phyloP scores from a whole-genome alignment of 495 filamentous ascomycete species.

The Platismatia glauca region DNA sequence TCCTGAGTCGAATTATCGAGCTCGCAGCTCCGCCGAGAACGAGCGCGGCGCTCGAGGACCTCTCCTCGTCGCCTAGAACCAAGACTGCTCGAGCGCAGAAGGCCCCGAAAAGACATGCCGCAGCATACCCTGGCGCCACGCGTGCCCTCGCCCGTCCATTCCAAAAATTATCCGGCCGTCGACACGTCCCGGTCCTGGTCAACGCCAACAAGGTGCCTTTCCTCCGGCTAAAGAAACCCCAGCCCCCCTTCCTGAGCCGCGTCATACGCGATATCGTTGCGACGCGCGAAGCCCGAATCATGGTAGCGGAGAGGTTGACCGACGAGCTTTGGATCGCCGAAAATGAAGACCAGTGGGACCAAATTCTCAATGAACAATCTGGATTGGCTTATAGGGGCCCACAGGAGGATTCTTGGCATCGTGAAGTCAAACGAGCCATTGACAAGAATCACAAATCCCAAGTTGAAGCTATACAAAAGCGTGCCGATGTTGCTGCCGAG shows the following conservation, averaged over 20 bases:
- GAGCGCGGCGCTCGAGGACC: background rate
- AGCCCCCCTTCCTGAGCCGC: slow-evolving; percentile 47
- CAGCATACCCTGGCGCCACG: slow-evolving; percentile 32
- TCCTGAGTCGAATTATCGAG: slow-evolving; percentile 3
- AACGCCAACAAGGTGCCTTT: slow-evolving; percentile 56
- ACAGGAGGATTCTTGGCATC: slow-evolving; percentile 10
- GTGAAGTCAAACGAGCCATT: slow-evolving; percentile 17
- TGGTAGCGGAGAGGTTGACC: slow-evolving; percentile 27
- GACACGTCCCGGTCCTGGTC: slow-evolving; percentile 52
- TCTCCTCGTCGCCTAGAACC: background rate
- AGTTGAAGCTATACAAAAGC: slow-evolving; percentile 42
- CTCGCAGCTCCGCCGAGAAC: background rate
- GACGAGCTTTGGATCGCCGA: slow-evolving; percentile 32
- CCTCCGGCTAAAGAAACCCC: slow-evolving; percentile 61
- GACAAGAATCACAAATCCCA: background rate
- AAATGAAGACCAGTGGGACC: slow-evolving; percentile 54
- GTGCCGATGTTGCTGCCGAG: slow-evolving; percentile 45
- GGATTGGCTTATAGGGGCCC: slow-evolving; percentile 5
- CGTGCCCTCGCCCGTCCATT: slow-evolving; percentile 38
- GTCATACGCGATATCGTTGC: slow-evolving; percentile 45
- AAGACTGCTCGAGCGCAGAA: background rate
- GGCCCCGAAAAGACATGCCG: background rate
- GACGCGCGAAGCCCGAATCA: slow-evolving; percentile 33
- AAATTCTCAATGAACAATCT: slow-evolving; percentile 25
- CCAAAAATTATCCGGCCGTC: slow-evolving; percentile 39